Evolutionary conservation across 148 eudicot genomes (phyloP).

Genomic region (Vaccinium vitisidaea): DNA sequence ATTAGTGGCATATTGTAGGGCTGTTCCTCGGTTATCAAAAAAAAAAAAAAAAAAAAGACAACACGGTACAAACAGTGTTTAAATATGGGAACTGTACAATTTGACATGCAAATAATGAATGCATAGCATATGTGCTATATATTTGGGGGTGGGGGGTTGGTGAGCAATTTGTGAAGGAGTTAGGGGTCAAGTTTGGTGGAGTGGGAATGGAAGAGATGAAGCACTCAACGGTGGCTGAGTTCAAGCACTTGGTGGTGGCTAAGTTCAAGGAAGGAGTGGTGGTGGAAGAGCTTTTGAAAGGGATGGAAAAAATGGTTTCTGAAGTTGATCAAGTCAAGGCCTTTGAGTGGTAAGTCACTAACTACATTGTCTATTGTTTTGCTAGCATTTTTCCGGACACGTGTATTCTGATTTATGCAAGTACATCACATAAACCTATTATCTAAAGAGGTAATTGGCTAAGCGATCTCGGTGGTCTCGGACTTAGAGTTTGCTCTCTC

Average conservation of each 20-base stretch:
- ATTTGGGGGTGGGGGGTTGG: background rate
- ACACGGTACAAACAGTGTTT: background rate
- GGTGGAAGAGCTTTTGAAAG: slow-evolving; percentile 68
- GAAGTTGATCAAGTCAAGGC: slow-evolving; percentile 60
- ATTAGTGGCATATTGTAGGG: too few species aligned
- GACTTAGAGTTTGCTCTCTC: too few species aligned
- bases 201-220: slow-evolving; percentile 30
- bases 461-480: too few species aligned
- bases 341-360: slow-evolving; percentile 59
- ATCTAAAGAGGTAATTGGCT: too few species aligned
- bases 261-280: slow-evolving; percentile 82
- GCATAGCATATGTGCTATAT: slow-evolving; percentile 3
- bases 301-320: slow-evolving; percentile 67
- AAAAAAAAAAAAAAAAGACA: too few species aligned
- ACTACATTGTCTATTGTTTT: too few species aligned
- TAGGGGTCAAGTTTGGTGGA: background rate
- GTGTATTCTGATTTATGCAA: too few species aligned
- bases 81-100: background rate
- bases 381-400: too few species aligned
- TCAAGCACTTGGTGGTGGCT: slow-evolving; percentile 84
- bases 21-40: too few species aligned
- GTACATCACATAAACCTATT: too few species aligned
- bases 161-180: background rate
- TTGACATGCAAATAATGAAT: slow-evolving; percentile 10
- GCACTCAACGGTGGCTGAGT: slow-evolving; percentile 77